These are phyloP conservation scores for Thermoascus crustaceus DNA, from an alignment of 2,329 filamentous ascomycete species.

Conservation along the genomic window DNA sequence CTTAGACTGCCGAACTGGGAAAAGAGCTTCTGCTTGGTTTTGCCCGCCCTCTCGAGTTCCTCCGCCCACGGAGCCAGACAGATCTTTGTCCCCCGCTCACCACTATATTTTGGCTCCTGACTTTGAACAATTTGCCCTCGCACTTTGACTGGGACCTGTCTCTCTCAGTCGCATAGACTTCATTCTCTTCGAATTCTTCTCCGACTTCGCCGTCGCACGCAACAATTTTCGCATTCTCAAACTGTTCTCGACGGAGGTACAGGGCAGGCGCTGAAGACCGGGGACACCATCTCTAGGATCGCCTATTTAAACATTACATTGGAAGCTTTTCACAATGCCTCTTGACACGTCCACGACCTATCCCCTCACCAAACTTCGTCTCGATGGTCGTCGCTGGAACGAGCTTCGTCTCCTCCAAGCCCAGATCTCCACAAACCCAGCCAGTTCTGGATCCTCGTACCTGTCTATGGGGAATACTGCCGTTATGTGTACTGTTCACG, in stretches of 20 bases:
- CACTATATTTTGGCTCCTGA: no score
- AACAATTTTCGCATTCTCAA: no score
- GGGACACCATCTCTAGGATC: background rate
- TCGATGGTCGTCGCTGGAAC: slow-evolving; percentile 89
- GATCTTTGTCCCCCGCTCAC: no score
- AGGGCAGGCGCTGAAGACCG: no score
- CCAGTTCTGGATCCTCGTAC: slow-evolving; percentile 87
- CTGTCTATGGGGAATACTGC: slow-evolving; percentile 97
- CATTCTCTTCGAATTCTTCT: no score
- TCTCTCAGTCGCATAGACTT: no score
- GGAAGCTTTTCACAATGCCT: slow-evolving; percentile 55
- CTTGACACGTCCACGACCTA: slow-evolving; percentile 92
- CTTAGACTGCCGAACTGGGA: slow-evolving; percentile 12
- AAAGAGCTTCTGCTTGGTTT: slow-evolving; percentile 16
- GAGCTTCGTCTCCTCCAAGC: slow-evolving; percentile 83
- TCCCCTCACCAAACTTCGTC: slow-evolving; percentile 71
- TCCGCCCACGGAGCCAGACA: no score
- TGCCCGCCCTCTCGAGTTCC: slow-evolving; percentile 4
- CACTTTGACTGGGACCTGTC: no score
- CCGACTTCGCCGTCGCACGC: no score
- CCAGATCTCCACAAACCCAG: slow-evolving; percentile 84
- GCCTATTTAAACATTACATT: background rate
- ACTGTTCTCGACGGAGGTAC: background rate
- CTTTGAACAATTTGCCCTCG: no score
- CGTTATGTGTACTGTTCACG: slow-evolving; percentile 84